These are phyloP conservation scores for Saccharomyces eubayanus DNA, from an alignment of 805 yeast species.

Conservation along the genomic window DNA sequence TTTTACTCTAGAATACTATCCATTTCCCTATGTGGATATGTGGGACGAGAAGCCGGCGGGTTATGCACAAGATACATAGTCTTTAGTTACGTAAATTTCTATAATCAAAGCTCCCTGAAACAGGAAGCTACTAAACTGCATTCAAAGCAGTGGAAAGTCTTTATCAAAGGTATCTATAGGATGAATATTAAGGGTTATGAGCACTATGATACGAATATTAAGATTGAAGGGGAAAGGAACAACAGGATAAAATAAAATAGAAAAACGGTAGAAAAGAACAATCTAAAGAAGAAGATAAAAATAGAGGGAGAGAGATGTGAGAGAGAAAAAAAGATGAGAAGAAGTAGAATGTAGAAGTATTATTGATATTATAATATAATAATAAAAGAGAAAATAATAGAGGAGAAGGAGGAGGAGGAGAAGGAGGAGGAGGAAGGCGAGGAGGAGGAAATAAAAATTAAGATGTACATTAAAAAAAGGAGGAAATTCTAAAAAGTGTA, in stretches of 20 bases:
- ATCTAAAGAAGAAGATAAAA: conserved; percentile 5
- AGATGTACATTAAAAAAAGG: neutral
- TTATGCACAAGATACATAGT: neutral
- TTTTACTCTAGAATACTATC: too few species aligned
- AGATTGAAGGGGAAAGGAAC: neutral
- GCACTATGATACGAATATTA: neutral
- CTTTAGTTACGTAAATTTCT: neutral
- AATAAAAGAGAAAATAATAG: conserved; percentile 5
- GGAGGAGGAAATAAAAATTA: conserved; percentile 6
- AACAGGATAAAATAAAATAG: neutral
- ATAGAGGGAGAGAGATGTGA: conserved; percentile 7
- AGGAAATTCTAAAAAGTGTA: neutral
- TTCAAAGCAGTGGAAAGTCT: neutral
- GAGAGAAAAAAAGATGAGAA: conserved; percentile 8
- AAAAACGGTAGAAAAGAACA: conserved; percentile 6
- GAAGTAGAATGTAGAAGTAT: conserved; percentile 3
- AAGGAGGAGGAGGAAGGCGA: conserved; percentile 4
- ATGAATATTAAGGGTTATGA: neutral
- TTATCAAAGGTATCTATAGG: neutral
- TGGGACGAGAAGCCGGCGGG: neutral
- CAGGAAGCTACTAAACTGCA: neutral
- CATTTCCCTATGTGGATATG: too few species aligned
- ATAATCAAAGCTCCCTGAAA: neutral
- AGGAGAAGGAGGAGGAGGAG: conserved; percentile 7
- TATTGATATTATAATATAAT: conserved; percentile 4